Percentiles rank a stretch among this genome's conserved stretches.
phyloP scores from a whole-genome alignment of 2,329 filamentous ascomycete species.

The Tolypocladium tundrense region DNA sequence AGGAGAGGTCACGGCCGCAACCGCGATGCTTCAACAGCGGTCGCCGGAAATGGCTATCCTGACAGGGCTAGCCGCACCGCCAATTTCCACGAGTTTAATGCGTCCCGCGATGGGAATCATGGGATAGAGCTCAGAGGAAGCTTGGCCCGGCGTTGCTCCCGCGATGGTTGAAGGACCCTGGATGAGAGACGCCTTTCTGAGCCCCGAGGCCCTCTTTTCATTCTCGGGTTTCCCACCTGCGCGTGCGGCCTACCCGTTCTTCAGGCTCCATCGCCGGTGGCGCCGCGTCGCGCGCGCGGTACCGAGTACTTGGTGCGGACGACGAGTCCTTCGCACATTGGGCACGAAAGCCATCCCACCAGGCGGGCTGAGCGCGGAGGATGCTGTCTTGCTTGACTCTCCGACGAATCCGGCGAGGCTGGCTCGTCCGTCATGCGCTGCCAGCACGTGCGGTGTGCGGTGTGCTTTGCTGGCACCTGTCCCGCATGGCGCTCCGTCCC shows the following conservation, averaged over 20 bases:
- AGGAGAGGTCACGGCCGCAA: background rate
- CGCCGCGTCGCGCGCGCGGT: background rate
- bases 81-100: background rate
- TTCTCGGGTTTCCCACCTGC: background rate
- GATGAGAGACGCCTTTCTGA: background rate
- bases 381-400: background rate
- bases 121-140: background rate
- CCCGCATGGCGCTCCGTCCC: background rate
- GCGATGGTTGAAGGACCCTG: background rate
- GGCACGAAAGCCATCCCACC: background rate
- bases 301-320: background rate
- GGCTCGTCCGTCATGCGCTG: background rate
- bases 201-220: background rate
- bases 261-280: background rate
- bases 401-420: background rate
- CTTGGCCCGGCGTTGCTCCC: background rate
- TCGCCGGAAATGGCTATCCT: background rate
- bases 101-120: background rate
- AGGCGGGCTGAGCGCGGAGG: background rate
- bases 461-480: conserved; percentile 8
- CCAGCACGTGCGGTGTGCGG: background rate
- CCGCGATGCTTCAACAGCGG: background rate
- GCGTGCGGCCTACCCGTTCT: background rate
- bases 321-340: background rate
- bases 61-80: background rate